phyloP scores from a whole-genome alignment of 1,284 basidiomycete genomes.

The Ustilago nuda region DNA sequence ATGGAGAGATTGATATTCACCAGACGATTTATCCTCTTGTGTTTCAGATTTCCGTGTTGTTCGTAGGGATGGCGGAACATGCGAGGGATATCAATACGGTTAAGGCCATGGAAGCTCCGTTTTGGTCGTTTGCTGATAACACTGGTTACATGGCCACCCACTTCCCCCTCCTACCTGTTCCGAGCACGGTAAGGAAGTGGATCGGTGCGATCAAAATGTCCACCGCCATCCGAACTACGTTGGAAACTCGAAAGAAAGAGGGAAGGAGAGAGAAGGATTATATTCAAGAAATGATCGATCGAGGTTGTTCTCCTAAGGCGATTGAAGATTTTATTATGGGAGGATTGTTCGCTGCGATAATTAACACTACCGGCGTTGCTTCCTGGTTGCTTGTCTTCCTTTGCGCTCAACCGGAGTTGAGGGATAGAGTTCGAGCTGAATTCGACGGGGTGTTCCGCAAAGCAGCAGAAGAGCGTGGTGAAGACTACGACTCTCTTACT shows the following conservation, averaged over 20 bases:
- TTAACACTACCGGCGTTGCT: conserved; percentile 53
- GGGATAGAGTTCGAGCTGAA: conserved; percentile 32
- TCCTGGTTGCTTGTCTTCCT: conserved; percentile 43
- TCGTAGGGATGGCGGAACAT: conserved; percentile 44
- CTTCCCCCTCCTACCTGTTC: conserved; percentile 34
- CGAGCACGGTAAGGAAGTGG: conserved; percentile 39
- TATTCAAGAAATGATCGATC: conserved; percentile 49
- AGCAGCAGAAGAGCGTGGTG: conserved; percentile 32
- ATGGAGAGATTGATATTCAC: conserved; percentile 42
- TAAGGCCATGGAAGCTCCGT: conserved; percentile 40
- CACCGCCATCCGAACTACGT: conserved; percentile 30
- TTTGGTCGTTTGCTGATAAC: conserved; percentile 51
- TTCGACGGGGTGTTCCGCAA: conserved; percentile 32
- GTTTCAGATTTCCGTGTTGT: conserved; percentile 47
- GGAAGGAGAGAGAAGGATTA: conserved; percentile 48
- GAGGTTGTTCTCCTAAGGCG: conserved; percentile 16
- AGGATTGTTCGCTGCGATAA: conserved; percentile 54
- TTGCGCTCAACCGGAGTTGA: conserved; percentile 15
- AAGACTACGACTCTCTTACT: conserved; percentile 36
- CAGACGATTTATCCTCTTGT: conserved; percentile 51
- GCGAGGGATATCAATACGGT: conserved; percentile 31
- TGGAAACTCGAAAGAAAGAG: conserved; percentile 36
- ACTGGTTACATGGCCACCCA: conserved; percentile 46
- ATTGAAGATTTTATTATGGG: conserved; percentile 52
- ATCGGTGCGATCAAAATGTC: conserved; percentile 49